Evolutionary conservation across 108 stramenopile species (phyloP).

Genomic region (Skeletonema marinoi): DNA sequence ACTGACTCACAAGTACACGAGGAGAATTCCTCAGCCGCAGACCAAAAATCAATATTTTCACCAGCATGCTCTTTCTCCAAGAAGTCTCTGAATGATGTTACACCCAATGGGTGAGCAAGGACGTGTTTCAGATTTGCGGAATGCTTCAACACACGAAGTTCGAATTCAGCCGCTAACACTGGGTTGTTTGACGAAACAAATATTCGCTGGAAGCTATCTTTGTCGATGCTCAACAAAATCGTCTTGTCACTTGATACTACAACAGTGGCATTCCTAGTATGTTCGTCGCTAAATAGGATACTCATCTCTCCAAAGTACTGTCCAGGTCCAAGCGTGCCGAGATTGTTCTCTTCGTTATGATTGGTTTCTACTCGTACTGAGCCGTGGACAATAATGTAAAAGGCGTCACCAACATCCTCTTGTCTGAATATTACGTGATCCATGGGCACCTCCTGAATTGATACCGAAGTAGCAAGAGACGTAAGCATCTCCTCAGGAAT

Average conservation of each 20-base stretch:
- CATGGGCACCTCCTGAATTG: slow-evolving; percentile 46
- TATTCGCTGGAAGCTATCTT: slow-evolving; percentile 50
- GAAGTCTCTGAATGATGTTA: slow-evolving; percentile 36
- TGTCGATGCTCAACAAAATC: slow-evolving; percentile 50
- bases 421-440: slow-evolving; percentile 50
- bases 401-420: slow-evolving; percentile 52
- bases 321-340: slow-evolving; percentile 80
- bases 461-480: slow-evolving; percentile 27
- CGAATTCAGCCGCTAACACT: slow-evolving; percentile 41
- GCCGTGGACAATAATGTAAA: slow-evolving; percentile 60
- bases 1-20: not conserved
- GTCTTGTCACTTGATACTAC: slow-evolving; percentile 39
- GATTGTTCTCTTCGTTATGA: slow-evolving; percentile 43
- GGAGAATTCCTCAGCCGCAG: slow-evolving; percentile 32
- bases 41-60: slow-evolving; percentile 57
- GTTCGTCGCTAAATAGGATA: slow-evolving; percentile 58
- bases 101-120: slow-evolving; percentile 38
- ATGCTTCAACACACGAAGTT: slow-evolving; percentile 39
- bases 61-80: slow-evolving; percentile 50
- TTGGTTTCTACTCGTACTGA: slow-evolving; percentile 41
- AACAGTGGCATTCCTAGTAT: slow-evolving; percentile 46
- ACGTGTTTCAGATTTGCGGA: slow-evolving; percentile 46
- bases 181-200: slow-evolving; percentile 31
- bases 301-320: slow-evolving; percentile 90
- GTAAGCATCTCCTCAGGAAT: slow-evolving; percentile 46